Evolutionary conservation across 2,329 filamentous ascomycete genomes (phyloP).

Genomic region (Alternaria hordeiaustralica): DNA sequence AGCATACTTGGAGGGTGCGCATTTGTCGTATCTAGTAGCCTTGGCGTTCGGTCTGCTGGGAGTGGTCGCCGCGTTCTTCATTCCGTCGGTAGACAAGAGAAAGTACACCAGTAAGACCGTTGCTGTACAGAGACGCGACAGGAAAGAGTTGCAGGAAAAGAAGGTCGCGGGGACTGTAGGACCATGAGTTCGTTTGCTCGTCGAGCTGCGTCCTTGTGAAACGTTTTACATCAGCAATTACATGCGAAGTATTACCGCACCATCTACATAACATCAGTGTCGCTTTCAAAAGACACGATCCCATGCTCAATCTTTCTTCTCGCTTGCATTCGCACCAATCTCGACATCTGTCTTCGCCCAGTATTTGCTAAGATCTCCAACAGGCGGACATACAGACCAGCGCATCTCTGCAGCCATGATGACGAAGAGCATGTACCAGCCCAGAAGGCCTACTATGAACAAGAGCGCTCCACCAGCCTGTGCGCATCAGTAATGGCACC

Average conservation of each 20-base stretch:
- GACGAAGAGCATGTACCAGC: constrained; percentile 62
- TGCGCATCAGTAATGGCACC: neutral
- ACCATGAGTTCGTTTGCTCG: neutral
- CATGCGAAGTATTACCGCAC: neutral
- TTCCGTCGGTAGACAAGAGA: constrained; percentile 32
- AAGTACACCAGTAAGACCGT: constrained; percentile 39
- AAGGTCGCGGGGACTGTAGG: constrained; percentile 6
- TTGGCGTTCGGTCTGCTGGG: constrained; percentile 39
- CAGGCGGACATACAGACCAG: constrained; percentile 56
- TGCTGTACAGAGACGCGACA: constrained; percentile 35
- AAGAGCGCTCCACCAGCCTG: constrained; percentile 48
- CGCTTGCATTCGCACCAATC: constrained; percentile 30
- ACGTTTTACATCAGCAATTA: neutral
- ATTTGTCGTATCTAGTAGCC: constrained; percentile 39
- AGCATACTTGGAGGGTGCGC: constrained; percentile 35
- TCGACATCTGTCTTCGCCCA: constrained; percentile 50
- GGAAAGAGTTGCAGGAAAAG: constrained; percentile 30
- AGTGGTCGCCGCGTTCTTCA: constrained; percentile 37
- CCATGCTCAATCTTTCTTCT: constrained; percentile 32
- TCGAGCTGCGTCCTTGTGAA: neutral
- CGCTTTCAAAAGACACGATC: neutral
- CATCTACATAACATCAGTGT: neutral
- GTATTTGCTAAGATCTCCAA: constrained; percentile 59
- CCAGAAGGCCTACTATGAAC: constrained; percentile 57
- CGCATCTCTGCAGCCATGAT: constrained; percentile 63